Base-by-base conservation (phyloP, 495 filamentous ascomycete genomes). In the Sphaerosporella brunnea region DNA sequence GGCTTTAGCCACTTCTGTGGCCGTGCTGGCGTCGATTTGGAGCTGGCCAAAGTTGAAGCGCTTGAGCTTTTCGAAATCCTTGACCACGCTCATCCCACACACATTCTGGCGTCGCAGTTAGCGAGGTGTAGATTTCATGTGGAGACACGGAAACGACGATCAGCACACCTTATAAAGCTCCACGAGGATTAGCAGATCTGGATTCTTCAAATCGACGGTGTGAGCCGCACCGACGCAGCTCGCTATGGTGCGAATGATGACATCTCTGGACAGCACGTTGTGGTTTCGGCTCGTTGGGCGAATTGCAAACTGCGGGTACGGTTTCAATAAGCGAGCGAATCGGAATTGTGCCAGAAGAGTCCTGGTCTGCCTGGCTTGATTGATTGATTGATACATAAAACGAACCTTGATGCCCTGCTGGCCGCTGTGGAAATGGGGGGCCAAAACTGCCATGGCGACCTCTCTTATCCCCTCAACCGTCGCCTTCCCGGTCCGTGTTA, bases 131-230 rank as follows among this genome's bases (percentile, higher is more conserved):
- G 28, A 32, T 32, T 32, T 13, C 9, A 23, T 10, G 36, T 19
- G 11, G 52, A 9, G 44, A 36, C 10, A 40, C 45, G 32, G 30
- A 15, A 25, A 42, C 5, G 28, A 32, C 28, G 28, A 32, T 20
- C 9, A 21, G 10, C 26, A 35, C n/a, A 92, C 88, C 73, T 90
- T 78, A 62, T 81, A 88, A 18, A 99, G 69, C 54, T 93, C 83
- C 25, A 97, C 78, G 28, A 95, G 64, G 53, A 99, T 85, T 23
- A 90, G 71, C 51, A 82, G 66, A 63, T 96, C 86, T 24, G 84
- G 85, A 21, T 74, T 71, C 24, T 68, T 80, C 18, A 99, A 70
- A 60, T 94, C 77, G 44, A 96, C 90, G 18, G 75, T 80, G 60
- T 96, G 92, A 25, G 69, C 65, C 7, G 66, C 59, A 0, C 80